A percentile compares a stretch with the other conserved stretches of the same genome.
Conservation (phyloP, 345 rosid genomes). For the Syzygium grande region DNA sequence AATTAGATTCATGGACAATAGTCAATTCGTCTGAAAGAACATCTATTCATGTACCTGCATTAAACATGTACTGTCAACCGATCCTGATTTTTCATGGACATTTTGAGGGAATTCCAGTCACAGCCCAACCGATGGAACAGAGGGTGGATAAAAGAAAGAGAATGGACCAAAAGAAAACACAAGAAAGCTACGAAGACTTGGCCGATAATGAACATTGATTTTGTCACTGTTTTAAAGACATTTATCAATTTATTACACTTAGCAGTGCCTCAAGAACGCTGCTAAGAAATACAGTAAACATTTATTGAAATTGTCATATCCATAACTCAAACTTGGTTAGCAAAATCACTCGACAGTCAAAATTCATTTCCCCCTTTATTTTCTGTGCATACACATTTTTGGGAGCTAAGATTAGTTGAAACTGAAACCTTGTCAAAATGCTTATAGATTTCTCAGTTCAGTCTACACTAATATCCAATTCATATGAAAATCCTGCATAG, state of each 20-base stretch:
- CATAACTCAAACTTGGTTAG: background rate
- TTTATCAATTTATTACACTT: background rate
- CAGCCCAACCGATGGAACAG: background rate
- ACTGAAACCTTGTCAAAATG: background rate
- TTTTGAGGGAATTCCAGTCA: background rate
- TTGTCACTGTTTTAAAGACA: background rate
- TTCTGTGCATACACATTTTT: background rate
- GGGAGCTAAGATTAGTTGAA: background rate
- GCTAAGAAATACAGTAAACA: background rate
- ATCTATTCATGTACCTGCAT: background rate
- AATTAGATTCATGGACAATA: background rate
- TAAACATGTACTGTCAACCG: background rate
- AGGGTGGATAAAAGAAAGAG: background rate
- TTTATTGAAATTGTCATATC: background rate
- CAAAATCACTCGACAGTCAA: background rate
- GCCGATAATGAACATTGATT: background rate
- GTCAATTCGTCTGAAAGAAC: background rate
- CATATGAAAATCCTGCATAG: background rate
- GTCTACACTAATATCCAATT: background rate
- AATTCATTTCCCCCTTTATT: background rate
- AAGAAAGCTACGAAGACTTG: background rate
- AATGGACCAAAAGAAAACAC: background rate
- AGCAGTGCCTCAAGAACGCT: background rate
- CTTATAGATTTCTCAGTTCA: background rate
- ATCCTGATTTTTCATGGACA: background rate